Conservation (phyloP, 768 basidiomycete genomes). For the Psilocybe tampanensis region DNA sequence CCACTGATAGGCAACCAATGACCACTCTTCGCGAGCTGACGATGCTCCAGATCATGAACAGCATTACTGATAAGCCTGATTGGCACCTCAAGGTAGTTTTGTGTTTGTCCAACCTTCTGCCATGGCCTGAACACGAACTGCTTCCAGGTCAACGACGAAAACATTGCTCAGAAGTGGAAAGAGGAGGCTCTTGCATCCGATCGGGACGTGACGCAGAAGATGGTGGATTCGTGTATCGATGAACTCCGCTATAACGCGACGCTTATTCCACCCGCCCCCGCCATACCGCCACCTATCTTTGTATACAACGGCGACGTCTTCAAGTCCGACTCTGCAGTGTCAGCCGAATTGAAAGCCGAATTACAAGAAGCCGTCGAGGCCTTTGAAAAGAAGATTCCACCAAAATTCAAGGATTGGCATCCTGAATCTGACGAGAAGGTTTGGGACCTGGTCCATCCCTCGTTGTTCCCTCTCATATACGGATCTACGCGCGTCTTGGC, state of each 20-base stretch:
- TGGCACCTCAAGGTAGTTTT: constrained; percentile 36
- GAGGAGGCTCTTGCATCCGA: constrained; percentile 19
- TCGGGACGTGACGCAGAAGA: constrained; percentile 23
- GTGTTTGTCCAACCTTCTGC: too few species aligned
- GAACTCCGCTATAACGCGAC: constrained; percentile 26
- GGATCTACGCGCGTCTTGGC: constrained; percentile 28
- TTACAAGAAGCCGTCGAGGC: constrained; percentile 26
- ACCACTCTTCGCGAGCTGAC: constrained; percentile 32
- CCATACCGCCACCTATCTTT: constrained; percentile 17
- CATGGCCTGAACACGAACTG: background rate
- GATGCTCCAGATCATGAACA: constrained; percentile 38
- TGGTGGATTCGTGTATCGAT: constrained; percentile 27
- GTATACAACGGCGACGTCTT: constrained; percentile 30
- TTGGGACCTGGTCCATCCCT: too few species aligned
- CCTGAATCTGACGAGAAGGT: constrained; percentile 42
- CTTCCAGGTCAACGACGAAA: constrained; percentile 22
- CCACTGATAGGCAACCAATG: constrained; percentile 15
- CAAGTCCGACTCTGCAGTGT: constrained; percentile 35
- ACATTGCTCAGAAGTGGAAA: constrained; percentile 29
- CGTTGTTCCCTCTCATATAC: constrained; percentile 39
- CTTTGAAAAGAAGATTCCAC: constrained; percentile 38
- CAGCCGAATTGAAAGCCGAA: constrained; percentile 20
- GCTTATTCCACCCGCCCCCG: background rate
- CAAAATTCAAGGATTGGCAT: constrained; percentile 45
- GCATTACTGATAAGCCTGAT: constrained; percentile 32